phyloP scores from a whole-genome alignment of 441 rosid genomes.

The Eruca vesicaria region DNA sequence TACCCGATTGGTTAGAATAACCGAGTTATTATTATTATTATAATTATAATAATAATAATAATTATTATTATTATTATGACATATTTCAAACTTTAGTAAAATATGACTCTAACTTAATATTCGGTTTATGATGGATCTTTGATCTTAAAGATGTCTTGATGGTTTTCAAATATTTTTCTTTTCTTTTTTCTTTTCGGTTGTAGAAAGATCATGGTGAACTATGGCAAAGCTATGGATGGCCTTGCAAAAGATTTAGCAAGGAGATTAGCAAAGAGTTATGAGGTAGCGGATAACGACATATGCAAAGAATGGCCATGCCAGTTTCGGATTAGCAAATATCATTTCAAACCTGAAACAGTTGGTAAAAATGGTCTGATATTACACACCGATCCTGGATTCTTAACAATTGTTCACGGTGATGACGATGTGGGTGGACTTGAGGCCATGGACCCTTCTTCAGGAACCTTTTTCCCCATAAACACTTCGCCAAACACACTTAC shows the following conservation, averaged over 20 bases:
- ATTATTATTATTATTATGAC: no score
- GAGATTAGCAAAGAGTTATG: slow-evolving; percentile 51
- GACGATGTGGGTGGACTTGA: slow-evolving; percentile 34
- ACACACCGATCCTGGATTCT: slow-evolving; percentile 79
- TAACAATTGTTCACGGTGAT: slow-evolving; percentile 79
- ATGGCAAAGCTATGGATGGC: slow-evolving; percentile 52
- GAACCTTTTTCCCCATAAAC: not conserved
- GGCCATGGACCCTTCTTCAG: not conserved
- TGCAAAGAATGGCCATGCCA: slow-evolving; percentile 31
- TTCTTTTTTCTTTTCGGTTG: slow-evolving; percentile 24
- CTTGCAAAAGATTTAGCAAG: slow-evolving; percentile 50
- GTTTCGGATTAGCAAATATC: not conserved
- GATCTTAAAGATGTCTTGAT: not conserved
- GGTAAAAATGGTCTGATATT: slow-evolving; percentile 49
- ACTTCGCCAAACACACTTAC: not conserved
- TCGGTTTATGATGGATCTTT: not conserved
- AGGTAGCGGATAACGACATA: slow-evolving; percentile 19
- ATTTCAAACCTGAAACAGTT: not conserved
- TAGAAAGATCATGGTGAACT: slow-evolving; percentile 52
- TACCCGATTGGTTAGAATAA: no score
- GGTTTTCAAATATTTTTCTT: slow-evolving; percentile 1
- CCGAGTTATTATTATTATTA: no score
- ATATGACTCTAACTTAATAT: no score
- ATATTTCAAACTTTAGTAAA: no score
- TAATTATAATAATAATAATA: no score